Conservation (phyloP, 768 basidiomycete species). For the Gelatoporia subvermispora region DNA sequence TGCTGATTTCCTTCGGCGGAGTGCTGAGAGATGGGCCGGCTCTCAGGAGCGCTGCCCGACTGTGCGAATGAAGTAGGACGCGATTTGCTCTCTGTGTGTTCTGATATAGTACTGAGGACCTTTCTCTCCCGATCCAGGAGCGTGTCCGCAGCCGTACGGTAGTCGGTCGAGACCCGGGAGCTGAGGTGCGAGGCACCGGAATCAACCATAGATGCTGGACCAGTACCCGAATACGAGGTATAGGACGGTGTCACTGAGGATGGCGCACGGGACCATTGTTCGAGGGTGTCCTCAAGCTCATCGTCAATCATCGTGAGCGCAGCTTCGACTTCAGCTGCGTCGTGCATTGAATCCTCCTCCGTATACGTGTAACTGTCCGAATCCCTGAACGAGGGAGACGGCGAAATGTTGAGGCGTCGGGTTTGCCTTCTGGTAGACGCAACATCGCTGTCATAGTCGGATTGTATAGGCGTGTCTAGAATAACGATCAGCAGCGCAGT, state of each 20-base stretch:
- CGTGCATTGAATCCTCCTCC: constrained; percentile 46
- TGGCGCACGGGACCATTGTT: constrained; percentile 53
- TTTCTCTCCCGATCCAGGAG: constrained; percentile 37
- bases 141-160: constrained; percentile 34
- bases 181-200: constrained; percentile 6
- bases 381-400: constrained; percentile 40
- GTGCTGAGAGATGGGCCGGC: constrained; percentile 31
- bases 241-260: constrained; percentile 26
- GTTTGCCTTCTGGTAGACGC: constrained; percentile 43
- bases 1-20: constrained; percentile 40
- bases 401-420: constrained; percentile 53
- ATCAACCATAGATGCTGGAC: constrained; percentile 10
- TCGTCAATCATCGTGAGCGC: constrained; percentile 63
- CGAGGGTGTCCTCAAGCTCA: constrained; percentile 58
- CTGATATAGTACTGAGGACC: constrained; percentile 70
- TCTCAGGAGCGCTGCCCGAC: constrained; percentile 27
- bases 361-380: constrained; percentile 56
- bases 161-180: constrained; percentile 17
- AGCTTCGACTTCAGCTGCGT: constrained; percentile 58
- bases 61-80: constrained; percentile 45
- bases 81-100: constrained; percentile 67
- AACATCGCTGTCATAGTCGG: constrained; percentile 42
- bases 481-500: not conserved
- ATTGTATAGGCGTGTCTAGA: constrained; percentile 41
- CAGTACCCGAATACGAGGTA: constrained; percentile 24